phyloP scores from a whole-genome alignment of 441 rosid species.

The Arabidopsis hybrid region DNA sequence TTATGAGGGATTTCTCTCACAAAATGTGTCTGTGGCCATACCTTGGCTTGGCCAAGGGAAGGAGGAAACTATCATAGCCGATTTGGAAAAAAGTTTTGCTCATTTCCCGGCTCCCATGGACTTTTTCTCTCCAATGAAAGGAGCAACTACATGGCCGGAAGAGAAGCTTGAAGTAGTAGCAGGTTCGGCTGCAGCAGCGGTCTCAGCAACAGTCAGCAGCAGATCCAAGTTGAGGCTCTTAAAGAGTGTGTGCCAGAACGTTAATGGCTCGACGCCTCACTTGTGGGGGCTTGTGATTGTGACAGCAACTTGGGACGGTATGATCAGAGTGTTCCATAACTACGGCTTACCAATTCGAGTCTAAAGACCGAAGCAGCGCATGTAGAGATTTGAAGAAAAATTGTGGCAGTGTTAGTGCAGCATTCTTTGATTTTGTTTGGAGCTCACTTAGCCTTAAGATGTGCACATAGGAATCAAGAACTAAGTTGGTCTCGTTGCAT shows the following conservation, averaged over 20 bases:
- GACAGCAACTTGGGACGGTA: conserved; percentile 68
- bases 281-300: conserved; percentile 69
- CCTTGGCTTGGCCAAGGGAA: conserved; percentile 59
- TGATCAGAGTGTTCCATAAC: conserved; percentile 62
- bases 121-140: conserved; percentile 52
- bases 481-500: conserved; percentile 6
- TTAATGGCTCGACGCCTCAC: conserved; percentile 47
- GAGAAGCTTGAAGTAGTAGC: conserved; percentile 56
- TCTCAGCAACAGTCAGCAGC: conserved; percentile 39
- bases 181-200: conserved; percentile 16
- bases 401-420: not conserved
- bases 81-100: not conserved
- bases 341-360: conserved; percentile 61
- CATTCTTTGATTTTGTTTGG: conserved; percentile 7
- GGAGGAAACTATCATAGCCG: conserved; percentile 12
- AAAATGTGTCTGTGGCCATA: conserved; percentile 57
- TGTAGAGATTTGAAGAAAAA: not conserved
- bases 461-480: not conserved
- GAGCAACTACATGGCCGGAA: conserved; percentile 69
- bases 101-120: conserved; percentile 28
- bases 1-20: conserved; percentile 59
- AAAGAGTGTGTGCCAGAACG: conserved; percentile 55
- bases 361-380: conserved; percentile 24
- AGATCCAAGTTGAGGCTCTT: conserved; percentile 56
- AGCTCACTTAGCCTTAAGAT: not conserved